Evolutionary conservation across 257 asterid genomes (phyloP), one percentile per base, ranked within the genome.

Genomic region (Scutellaria galericulata): DNA sequence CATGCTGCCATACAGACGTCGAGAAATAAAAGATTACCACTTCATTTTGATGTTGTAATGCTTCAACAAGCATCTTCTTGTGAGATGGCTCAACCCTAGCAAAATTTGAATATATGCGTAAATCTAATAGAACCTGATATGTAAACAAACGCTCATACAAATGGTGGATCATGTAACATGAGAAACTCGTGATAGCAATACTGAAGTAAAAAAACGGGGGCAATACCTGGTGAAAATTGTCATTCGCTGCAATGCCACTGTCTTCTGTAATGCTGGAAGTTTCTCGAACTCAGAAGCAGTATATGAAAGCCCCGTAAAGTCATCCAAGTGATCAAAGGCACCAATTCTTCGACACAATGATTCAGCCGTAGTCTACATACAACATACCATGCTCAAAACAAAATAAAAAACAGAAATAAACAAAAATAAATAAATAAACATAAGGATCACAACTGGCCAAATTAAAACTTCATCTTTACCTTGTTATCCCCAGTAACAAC

Each of bases 401-500:
- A 52, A 63, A 57, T 39, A 42, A 15, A 68, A 56, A 48, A 7
- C 37, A 60, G 20, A 65, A 64, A 55, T 22, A 57, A 40, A 75
- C 39, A 75, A 68, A 70, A 46, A 41, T 14, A 79, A 42, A 57
- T 14, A 59, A 67, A 24, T 18, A 18, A 18, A n/a, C 56, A 64
- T 55, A 76, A 53, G 41, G 50, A 66, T 41, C 35, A 40, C 68
- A 41, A 56, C 64, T 13, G 41, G 52, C 37, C 58, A 55, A 55
- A 71, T 45, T 71, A 40, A 59, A 22, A 35, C 58, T 64, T 53
- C 54, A 35, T 27, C 14, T 37, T 83, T 79, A 95, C 99, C 97
- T 95, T 95, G 90, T 88, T 95, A 83, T 95, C 99, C 78, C 99
- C 99, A 14, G 99, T 95, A 73, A 95, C 97, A 83, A 95, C 94